Base-by-base conservation (phyloP, 1,139 yeast genomes). In the Candida tropicalis region DNA sequence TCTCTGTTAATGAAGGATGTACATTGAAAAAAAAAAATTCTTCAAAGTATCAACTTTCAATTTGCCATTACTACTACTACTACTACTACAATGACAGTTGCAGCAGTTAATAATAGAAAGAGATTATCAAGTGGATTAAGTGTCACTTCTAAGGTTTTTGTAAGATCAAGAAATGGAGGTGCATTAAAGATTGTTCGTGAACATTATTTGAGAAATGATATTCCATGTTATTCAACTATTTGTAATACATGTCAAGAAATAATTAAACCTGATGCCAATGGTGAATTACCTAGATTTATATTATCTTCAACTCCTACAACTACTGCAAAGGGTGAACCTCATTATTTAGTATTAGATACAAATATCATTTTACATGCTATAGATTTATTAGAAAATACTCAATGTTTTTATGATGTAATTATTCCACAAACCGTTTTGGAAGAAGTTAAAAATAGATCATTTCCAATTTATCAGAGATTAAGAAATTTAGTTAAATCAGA, bases 401-500 rank as follows among this genome's bases (percentile, higher is more conserved):
- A 79, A 37, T 84, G 88, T 45, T 89, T 95, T 59, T 84, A 78
- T 58, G 98, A 95, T 66, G 96, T 91, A 17, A 84, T 95, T 44
- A 70, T 95, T 12, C 97, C 98, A 2, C 99, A 95, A 62, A 86
- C 96, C 2, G 98, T 89, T 1, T 72, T 95, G 36, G 98, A 95
- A 56, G 98, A 95, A 63, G 97, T 91, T 15, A 80, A 90, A 51
- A 90, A 89, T 60, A 75, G 87, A 57, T 87, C 96, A 36, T 80
- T 84, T 56, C 97, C 99, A 2, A 84, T 91, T 23, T 95, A 91
- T 60, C 84, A 87, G 55, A 76, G 99, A 58, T 66, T 93, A 41
- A 77, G 98, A 56, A 79, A 87, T 4, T 69, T 95, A 36, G 83
- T 89, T 13, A 83, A 81, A 55, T 82, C 83, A 40, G 91, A 86